Evolutionary conservation across 495 filamentous ascomycete genomes (phyloP).

Genomic region (Neurospora sp.): DNA sequence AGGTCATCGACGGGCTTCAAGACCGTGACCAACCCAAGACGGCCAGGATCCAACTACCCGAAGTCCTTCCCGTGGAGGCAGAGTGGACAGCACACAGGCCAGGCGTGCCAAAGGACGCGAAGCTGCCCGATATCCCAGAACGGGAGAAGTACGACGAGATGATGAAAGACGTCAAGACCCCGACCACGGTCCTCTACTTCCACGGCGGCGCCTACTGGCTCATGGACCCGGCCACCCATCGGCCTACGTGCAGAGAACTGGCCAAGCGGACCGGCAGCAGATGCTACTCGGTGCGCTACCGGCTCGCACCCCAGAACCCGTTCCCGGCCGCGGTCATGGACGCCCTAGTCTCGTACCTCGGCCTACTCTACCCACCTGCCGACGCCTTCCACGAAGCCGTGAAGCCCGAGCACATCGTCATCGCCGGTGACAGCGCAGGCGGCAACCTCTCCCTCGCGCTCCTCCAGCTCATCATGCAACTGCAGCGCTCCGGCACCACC

Average conservation of each 20-base stretch:
- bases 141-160: slow-evolving; percentile 60
- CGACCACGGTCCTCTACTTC: slow-evolving; percentile 72
- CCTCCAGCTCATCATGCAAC: slow-evolving; percentile 61
- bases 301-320: slow-evolving; percentile 72
- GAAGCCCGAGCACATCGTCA: slow-evolving; percentile 57
- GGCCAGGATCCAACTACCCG: slow-evolving; percentile 30
- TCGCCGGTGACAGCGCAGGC: slow-evolving; percentile 83
- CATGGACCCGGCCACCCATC: slow-evolving; percentile 66
- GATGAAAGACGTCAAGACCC: slow-evolving; percentile 56
- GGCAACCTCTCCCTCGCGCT: slow-evolving; percentile 67
- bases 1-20: slow-evolving; percentile 57
- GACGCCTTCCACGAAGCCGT: slow-evolving; percentile 65
- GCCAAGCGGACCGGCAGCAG: slow-evolving; percentile 46
- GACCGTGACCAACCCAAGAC: slow-evolving; percentile 20
- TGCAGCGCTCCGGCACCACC: slow-evolving; percentile 44
- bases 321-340: slow-evolving; percentile 81
- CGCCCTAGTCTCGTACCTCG: slow-evolving; percentile 72
- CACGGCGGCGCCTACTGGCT: slow-evolving; percentile 84
- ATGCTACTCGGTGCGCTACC: slow-evolving; percentile 73
- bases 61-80: slow-evolving; percentile 53
- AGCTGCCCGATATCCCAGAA: slow-evolving; percentile 51
- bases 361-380: slow-evolving; percentile 67
- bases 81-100: slow-evolving; percentile 79
- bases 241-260: slow-evolving; percentile 33
- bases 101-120: slow-evolving; percentile 43